Evolutionary conservation across 495 filamentous ascomycete genomes (phyloP).

Genomic region (Hypoxylon fuscum): DNA sequence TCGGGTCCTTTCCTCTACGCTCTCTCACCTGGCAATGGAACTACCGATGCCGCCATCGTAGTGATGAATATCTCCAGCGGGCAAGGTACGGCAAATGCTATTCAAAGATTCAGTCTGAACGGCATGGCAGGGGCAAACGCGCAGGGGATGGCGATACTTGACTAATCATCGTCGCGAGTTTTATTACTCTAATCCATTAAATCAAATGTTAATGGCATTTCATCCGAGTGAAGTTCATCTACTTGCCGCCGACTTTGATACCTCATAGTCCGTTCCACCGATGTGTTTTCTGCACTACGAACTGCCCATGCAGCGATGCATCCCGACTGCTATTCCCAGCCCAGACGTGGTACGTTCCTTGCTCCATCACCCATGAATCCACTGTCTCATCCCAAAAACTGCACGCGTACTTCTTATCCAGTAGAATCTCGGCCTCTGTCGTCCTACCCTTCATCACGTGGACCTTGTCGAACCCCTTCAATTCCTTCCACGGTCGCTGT

Average conservation of each 20-base stretch:
- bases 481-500: not conserved
- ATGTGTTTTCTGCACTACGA: not conserved
- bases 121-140: slow-evolving; percentile 42
- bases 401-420: not conserved
- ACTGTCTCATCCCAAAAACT: not conserved
- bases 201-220: no score
- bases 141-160: slow-evolving; percentile 47
- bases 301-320: not conserved
- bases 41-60: slow-evolving; percentile 51
- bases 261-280: not conserved
- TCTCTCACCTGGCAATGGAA: slow-evolving; percentile 62
- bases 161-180: slow-evolving; percentile 4
- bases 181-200: no score
- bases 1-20: slow-evolving; percentile 64
- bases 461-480: not conserved
- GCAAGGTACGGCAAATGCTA: slow-evolving; percentile 43
- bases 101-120: slow-evolving; percentile 52
- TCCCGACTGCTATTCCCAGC: not conserved
- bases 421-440: not conserved
- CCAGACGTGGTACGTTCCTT: not conserved
- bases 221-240: no score
- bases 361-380: not conserved
- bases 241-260: no score
- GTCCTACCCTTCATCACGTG: not conserved
- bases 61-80: slow-evolving; percentile 60